Evolutionary conservation across 345 rosid species (phyloP).

Genomic region (Arabidopsis thaliana): DNA sequence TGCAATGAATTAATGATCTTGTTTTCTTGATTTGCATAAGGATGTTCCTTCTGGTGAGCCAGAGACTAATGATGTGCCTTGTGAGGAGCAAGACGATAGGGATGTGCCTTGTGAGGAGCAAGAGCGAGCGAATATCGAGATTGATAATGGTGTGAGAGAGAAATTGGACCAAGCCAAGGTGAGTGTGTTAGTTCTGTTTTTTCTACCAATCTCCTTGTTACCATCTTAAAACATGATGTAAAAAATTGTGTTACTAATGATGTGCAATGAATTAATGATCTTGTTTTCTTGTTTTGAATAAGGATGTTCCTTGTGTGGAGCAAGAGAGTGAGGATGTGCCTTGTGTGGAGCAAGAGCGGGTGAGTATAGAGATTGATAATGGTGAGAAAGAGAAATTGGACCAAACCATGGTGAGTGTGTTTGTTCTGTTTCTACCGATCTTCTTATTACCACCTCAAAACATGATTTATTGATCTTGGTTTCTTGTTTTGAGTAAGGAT

Average conservation of each 20-base stretch:
- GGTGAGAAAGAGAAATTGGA: constrained; percentile 14
- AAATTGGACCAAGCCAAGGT: neutral
- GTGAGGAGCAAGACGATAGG: neutral
- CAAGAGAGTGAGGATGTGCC: neutral
- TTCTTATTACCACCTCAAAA: neutral
- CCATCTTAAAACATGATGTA: neutral
- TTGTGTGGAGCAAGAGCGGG: neutral
- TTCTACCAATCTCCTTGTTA: neutral
- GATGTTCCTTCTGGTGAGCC: neutral
- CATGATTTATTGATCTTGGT: neutral
- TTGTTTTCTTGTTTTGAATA: neutral
- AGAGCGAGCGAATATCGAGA: neutral
- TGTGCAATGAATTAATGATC: neutral
- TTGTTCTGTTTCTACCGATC: neutral
- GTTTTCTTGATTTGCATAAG: neutral
- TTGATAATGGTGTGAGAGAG: constrained; percentile 1
- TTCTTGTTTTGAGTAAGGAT: neutral
- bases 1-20: neutral
- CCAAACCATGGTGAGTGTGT: neutral
- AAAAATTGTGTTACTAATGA: neutral
- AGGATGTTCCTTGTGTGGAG: constrained; percentile 15
- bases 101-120: neutral
- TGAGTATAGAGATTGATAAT: neutral
- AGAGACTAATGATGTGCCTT: no score
- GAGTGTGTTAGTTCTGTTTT: neutral